phyloP scores from a whole-genome alignment of 202 grass and related monocot species.

The Panicum hallii region DNA sequence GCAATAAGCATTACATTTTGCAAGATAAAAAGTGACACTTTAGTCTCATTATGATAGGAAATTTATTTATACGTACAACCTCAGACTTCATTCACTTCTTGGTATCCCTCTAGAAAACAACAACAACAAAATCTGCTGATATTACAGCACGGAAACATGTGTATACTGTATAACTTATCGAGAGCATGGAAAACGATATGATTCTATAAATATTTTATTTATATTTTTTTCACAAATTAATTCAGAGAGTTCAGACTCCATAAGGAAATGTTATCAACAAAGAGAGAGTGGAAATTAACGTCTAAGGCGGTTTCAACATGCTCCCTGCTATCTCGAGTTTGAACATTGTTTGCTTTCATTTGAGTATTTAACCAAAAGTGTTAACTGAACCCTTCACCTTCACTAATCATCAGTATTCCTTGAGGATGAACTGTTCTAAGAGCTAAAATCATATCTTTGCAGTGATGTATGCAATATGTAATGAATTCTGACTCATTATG shows the following conservation, averaged over 20 bases:
- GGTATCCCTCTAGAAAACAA: neutral
- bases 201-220: neutral
- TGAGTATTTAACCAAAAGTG: neutral
- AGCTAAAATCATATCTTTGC: neutral
- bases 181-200: neutral
- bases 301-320: neutral
- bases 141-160: neutral
- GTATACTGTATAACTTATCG: neutral
- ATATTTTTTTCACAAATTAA: neutral
- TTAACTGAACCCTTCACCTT: neutral
- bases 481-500: neutral
- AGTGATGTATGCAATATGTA: neutral
- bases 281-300: neutral
- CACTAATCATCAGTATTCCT: neutral
- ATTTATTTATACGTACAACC: neutral
- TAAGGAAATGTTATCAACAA: slow-evolving; percentile 1
- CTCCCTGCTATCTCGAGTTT: neutral
- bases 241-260: neutral
- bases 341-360: slow-evolving; percentile 1
- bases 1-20: neutral
- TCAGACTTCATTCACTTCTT: neutral
- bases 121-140: neutral
- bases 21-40: neutral
- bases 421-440: neutral
- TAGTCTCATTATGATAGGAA: neutral